Percentiles rank a stretch among this genome's conserved stretches.
phyloP scores from a whole-genome alignment of 768 basidiomycete genomes.

The Leccinum obscurum region DNA sequence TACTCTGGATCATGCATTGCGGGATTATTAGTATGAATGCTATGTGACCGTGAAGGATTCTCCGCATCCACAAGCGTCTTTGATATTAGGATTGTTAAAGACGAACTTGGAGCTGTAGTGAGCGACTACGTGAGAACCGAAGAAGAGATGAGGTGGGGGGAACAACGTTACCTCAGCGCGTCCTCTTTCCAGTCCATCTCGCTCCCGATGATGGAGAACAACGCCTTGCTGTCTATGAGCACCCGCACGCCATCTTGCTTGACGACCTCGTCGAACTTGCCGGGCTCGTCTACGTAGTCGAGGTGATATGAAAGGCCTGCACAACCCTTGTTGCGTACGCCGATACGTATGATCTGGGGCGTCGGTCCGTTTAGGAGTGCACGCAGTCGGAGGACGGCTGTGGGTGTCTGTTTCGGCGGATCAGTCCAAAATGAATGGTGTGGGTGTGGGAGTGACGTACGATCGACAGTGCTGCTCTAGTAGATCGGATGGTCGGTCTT shows the following conservation, averaged over 20 bases:
- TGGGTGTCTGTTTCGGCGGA: conserved; percentile 58
- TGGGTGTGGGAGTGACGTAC: conserved; percentile 41
- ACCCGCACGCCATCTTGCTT: conserved; percentile 94
- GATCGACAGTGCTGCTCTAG: conserved; percentile 76
- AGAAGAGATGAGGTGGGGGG: not conserved
- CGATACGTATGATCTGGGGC: conserved; percentile 91
- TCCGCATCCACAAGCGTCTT: conserved; percentile 93
- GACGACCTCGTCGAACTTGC: conserved; percentile 94
- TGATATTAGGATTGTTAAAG: conserved; percentile 91
- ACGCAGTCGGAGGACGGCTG: conserved; percentile 70
- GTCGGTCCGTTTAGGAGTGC: conserved; percentile 78
- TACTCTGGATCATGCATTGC: conserved; percentile 12
- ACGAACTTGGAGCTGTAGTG: conserved; percentile 68
- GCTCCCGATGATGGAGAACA: conserved; percentile 97
- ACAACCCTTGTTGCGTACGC: conserved; percentile 97
- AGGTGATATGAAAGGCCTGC: conserved; percentile 84
- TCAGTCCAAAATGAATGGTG: not conserved
- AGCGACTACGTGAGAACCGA: not conserved
- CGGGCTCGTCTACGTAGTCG: conserved; percentile 90
- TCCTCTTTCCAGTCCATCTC: conserved; percentile 99
- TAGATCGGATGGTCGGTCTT: conserved; percentile 63
- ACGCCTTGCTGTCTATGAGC: conserved; percentile 92
- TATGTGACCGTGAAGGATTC: conserved; percentile 77
- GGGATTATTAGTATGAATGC: conserved; percentile 6
- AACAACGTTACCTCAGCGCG: conserved; percentile 60